A percentile compares a stretch with the other conserved stretches of the same genome.
phyloP scores from a whole-genome alignment of 345 rosid genomes.

The Corymbia maculata region DNA sequence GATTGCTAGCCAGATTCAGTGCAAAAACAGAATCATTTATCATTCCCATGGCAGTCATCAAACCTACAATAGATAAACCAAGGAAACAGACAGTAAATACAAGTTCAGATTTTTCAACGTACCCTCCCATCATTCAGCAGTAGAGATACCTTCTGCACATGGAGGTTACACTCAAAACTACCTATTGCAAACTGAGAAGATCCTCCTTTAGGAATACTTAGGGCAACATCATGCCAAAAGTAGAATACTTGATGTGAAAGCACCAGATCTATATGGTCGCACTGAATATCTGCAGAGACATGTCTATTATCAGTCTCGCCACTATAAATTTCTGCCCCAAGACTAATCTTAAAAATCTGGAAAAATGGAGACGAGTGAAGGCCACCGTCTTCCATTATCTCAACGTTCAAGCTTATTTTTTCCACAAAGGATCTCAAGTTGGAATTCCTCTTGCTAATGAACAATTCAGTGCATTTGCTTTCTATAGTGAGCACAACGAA shows the following conservation, averaged over 20 bases:
- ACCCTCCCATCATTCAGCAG: slow-evolving; percentile 91
- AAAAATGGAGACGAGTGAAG: slow-evolving; percentile 53
- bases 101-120: slow-evolving; percentile 3
- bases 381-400: slow-evolving; percentile 18
- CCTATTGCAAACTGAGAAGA: slow-evolving; percentile 37
- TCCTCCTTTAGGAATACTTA: slow-evolving; percentile 36
- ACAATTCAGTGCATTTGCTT: slow-evolving; percentile 35
- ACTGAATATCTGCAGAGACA: slow-evolving; percentile 29
- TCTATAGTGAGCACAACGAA: slow-evolving; percentile 29
- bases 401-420: slow-evolving; percentile 33
- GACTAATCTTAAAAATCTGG: slow-evolving; percentile 37
- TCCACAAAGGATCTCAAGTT: slow-evolving; percentile 44
- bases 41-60: background rate
- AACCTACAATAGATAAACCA: background rate
- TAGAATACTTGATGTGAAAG: slow-evolving; percentile 60
- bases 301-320: slow-evolving; percentile 17
- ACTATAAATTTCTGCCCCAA: slow-evolving; percentile 32
- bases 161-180: slow-evolving; percentile 30
- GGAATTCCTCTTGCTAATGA: slow-evolving; percentile 23
- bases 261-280: slow-evolving; percentile 48
- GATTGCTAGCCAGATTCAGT: background rate
- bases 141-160: slow-evolving; percentile 52
- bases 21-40: background rate
- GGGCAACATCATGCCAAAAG: slow-evolving; percentile 50
- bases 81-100: background rate